Conservation (phyloP, 306 rosid species). For the Macrotyloma uniflorum region DNA sequence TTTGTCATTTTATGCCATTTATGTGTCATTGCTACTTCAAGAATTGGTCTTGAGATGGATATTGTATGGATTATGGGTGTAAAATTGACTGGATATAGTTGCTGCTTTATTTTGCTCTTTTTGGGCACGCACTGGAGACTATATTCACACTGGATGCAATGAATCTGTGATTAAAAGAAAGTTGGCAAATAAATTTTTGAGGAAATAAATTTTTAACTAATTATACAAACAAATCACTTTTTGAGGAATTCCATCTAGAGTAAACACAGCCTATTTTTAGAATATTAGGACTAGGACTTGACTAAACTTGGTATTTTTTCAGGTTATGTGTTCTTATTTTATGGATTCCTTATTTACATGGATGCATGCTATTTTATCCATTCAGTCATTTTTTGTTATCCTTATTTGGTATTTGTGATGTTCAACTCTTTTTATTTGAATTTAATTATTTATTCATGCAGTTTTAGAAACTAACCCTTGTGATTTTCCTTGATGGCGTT, state of each 20-base stretch:
- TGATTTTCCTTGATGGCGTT: constrained; percentile 4
- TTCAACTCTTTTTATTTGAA: not conserved
- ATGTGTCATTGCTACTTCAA: not conserved
- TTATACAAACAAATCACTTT: not conserved
- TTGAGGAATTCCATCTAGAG: constrained; percentile 6
- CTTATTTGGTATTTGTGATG: constrained; percentile 9
- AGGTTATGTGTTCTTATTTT: not conserved
- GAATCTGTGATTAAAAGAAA: not conserved
- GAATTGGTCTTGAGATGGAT: not conserved
- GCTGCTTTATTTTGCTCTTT: not conserved
- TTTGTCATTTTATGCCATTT: not conserved
- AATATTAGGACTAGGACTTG: not conserved
- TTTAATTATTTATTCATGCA: not conserved
- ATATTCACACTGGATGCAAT: not conserved
- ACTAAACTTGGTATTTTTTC: not conserved
- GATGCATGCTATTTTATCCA: not conserved
- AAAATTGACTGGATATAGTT: not conserved
- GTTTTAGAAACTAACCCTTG: not conserved
- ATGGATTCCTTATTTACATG: not conserved
- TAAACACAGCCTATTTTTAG: not conserved
- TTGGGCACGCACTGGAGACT: not conserved
- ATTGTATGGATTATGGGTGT: not conserved
- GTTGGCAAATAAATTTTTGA: not conserved
- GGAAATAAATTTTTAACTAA: not conserved
- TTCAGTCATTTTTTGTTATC: not conserved